Evolutionary conservation across 106 monocot species (phyloP), one percentile per base, ranked within the genome.

Genomic region (Gastrodia elata): DNA sequence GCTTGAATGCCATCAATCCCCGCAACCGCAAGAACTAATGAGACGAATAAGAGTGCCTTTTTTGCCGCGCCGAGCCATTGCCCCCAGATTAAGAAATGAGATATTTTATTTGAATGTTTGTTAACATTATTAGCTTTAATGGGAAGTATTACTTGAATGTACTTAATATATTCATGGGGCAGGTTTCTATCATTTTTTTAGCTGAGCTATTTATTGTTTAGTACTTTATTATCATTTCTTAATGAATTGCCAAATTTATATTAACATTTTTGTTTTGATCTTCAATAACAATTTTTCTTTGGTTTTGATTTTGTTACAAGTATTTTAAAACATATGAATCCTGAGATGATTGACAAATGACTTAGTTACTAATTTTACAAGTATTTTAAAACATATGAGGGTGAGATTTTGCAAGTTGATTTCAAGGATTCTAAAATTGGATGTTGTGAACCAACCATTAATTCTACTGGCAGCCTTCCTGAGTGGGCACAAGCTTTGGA

Each of bases 401-500:
- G 69, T 69, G 84, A 85, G 39, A 38, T 80, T 65, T 74, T 78
- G 16, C 32, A 73, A 41, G 73, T 88, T 56, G 85, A 93, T 36
- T 39, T 49, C 15, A 91, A 87, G 65, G 83, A 91, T 77, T 77
- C 79, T 70, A 82, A 85, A 74, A 41, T 22, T 41, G 73, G 52
- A 48, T 65, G 15, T 71, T 59, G 58, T 68, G 90, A 80, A n/a
- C 73, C 85, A 55, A 42, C 48, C 15, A 71, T 44, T 56, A 22
- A 73, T 72, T 79, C 80, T 78, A 52, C 64, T 27, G 76, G 37
- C 30, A 65, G 67, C 52, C 78, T 91, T 74, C 98, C 93, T 65
- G 93, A 93, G 68, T 98, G 98, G 98, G 98, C 88, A 48, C 70
- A 83, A 61, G 75, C 78, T 18, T 71, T 98, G 58, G 93, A 91